These are phyloP conservation scores for Fusarium miscanthi DNA, from an alignment of 2,329 filamentous ascomycete species.

Conservation along the genomic window DNA sequence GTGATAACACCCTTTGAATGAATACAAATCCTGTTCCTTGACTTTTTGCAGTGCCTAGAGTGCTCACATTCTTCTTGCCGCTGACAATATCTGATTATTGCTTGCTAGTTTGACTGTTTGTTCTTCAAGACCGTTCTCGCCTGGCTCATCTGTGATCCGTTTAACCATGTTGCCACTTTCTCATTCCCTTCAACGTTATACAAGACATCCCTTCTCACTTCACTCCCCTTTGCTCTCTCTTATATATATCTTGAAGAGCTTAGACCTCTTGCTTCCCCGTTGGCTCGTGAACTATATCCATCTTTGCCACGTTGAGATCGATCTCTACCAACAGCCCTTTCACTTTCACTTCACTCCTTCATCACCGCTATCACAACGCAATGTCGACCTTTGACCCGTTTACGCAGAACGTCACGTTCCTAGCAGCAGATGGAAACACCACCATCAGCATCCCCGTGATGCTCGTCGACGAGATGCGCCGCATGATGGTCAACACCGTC, in stretches of 20 bases:
- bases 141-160: slow-evolving; percentile 24
- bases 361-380: background rate
- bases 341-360: background rate
- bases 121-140: slow-evolving; percentile 17
- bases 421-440: slow-evolving; percentile 48
- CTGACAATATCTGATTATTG: slow-evolving; percentile 35
- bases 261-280: slow-evolving; percentile 18
- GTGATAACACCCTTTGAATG: slow-evolving; percentile 37
- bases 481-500: slow-evolving; percentile 50
- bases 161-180: slow-evolving; percentile 34
- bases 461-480: slow-evolving; percentile 49
- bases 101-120: slow-evolving; percentile 23
- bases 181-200: slow-evolving; percentile 15
- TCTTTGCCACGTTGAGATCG: slow-evolving; percentile 3
- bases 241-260: slow-evolving; percentile 12
- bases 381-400: slow-evolving; percentile 51
- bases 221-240: background rate
- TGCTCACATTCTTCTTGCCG: slow-evolving; percentile 28
- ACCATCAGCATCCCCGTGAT: slow-evolving; percentile 49
- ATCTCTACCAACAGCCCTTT: background rate
- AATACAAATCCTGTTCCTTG: slow-evolving; percentile 15
- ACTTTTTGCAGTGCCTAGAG: too few species aligned
- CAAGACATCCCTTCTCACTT: slow-evolving; percentile 9
- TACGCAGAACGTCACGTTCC: slow-evolving; percentile 52
- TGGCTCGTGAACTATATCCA: slow-evolving; percentile 8